Base-by-base conservation (phyloP, 1,139 yeast species). In the Groenewaldozyma auringiensis region DNA sequence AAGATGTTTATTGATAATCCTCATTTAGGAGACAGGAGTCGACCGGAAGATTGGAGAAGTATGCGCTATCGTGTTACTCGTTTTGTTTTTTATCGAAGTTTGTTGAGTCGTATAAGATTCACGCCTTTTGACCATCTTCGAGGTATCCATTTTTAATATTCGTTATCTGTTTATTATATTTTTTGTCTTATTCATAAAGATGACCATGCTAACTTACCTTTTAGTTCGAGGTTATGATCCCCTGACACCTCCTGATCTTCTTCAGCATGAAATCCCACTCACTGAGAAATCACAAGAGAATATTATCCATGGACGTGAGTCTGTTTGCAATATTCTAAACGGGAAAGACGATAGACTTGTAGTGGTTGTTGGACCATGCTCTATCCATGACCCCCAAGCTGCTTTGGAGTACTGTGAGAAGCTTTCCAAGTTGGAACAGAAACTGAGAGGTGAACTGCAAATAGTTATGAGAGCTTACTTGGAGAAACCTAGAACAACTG, bases 401-500 rank as follows among this genome's bases (percentile, higher is more conserved):
- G 98, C 97, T 2, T 67, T 85, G 49, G 98, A 89, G 51, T 92
- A 92, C 70, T 86, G 92, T 56, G 71, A 72, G 37, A 74, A 78
- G 57, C 75, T 92, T 54, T 68, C 76, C 46, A 70, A 71, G 45
- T 68, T 84, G 37, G 69, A 84, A 35, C 78, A 81, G 42, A 75
- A 79, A 59, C 71, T 83, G 55, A 74, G 82, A 56, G 79, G 77
- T 42, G 96, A 89, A 58, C 75, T 92, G 47, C 78, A 79, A 53
- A 81, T 92, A 50, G 84, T 92, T 51, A 92, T 92, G 98, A 81
- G 98, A 71, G 97, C 97, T 2, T 92, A 92, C 72, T 75, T 92
- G 61, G 98, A 92, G 68, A 92, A 92, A 69, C 98, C 98, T 54
- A 81, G 98, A 71, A 92, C 98, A 45, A 92, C 97, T 21, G 97